Base-by-base conservation (phyloP, 805 yeast genomes). In the Grigorovia transvaalensis region DNA sequence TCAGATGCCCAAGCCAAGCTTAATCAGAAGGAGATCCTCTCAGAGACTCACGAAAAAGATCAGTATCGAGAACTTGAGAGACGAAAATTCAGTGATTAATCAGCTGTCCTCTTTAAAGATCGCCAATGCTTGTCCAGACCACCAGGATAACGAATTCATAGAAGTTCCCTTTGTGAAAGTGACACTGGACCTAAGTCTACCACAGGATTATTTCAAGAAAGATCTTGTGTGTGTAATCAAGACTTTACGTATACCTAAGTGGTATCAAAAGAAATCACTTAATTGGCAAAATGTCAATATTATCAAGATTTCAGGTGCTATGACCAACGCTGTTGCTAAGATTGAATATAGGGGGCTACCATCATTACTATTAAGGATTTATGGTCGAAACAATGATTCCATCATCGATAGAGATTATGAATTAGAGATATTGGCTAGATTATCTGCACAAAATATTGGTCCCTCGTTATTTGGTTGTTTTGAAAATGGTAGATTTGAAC, bases 401-500 rank as follows among this genome's bases (percentile, higher is more conserved):
- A 80, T 93, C 53, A 89, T 93, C 57, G 96, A 93, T 67, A 74
- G 99, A 59, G 85, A 85, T 19, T 74, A 76, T 54, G 99, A 93
- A 67, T 75, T 93, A 57, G 74, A 76, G 50, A 78, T 84, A 2
- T 73, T 93, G 52, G 78, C 81, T 27, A 81, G 93, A 63, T 75
- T 93, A 55, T 84, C 95, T 0, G 72, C 74, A 48, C 81, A 82
- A 57, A 80, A 81, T 51, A 91, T 93, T 55, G 99, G 99, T 0
- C 96, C 99, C 1, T 78, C 81, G 55, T 69, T 93, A 49, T 73
- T 87, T 62, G 99, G 99, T 2, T 88, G 91, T 47, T 93, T 93
- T 66, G 72, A 81, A 45, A 93, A 93, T 65, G 99, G 99, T 48
- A 74, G 99, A 55, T 84, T 93, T 59, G 99, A 93, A 70, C 97